Evolutionary conservation across 179 eudicot genomes (phyloP).

Genomic region (Corrigiola litoralis): DNA sequence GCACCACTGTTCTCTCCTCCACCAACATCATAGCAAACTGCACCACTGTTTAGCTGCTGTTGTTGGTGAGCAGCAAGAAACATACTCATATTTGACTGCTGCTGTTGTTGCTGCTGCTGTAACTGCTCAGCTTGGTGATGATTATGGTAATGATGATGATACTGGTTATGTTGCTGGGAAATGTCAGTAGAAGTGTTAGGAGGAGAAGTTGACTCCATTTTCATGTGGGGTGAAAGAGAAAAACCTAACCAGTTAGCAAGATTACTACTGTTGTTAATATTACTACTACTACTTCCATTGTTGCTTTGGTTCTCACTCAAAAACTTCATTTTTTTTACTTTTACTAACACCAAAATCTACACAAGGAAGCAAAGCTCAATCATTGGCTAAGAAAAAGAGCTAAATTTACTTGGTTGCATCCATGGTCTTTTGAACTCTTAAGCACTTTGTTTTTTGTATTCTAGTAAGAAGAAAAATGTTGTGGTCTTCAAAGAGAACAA

Average conservation of each 20-base stretch:
- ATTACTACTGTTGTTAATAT: background rate
- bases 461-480: background rate
- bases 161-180: conserved; percentile 7
- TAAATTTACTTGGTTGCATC: too few relatives aligned
- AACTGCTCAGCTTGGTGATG: conserved; percentile 8
- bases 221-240: conserved; percentile 55
- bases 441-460: background rate
- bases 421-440: conserved; percentile 17
- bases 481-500: conserved; percentile 13
- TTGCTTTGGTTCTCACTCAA: conserved; percentile 31
- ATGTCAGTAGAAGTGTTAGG: background rate
- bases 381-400: conserved; percentile 33
- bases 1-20: conserved; percentile 11
- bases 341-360: background rate
- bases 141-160: conserved; percentile 20
- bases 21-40: conserved; percentile 33
- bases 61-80: conserved; percentile 26
- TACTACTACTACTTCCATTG: conserved; percentile 3
- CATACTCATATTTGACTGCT: conserved; percentile 13
- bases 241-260: conserved; percentile 54
- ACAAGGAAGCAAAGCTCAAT: conserved; percentile 22
- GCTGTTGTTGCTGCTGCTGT: conserved; percentile 2
- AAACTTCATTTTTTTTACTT: conserved; percentile 13
- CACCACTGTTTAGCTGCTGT: background rate
- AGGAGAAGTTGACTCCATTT: conserved; percentile 35